Conservation (phyloP, 257 asterid genomes). For the Avicennia marina region DNA sequence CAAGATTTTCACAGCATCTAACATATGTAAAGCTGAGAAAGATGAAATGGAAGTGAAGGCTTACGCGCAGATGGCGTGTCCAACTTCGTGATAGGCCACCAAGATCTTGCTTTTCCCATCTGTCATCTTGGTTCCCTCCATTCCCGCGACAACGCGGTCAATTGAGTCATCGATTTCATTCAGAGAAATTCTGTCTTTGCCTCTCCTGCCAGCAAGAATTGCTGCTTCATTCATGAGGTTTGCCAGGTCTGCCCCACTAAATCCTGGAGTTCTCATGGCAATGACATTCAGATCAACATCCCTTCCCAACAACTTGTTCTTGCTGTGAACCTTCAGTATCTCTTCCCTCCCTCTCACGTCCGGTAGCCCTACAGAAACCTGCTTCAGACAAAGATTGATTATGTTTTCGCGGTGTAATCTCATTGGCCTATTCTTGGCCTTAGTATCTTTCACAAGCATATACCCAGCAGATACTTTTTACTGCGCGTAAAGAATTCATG, state of each 20-base stretch:
- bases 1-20: too few species aligned
- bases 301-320: constrained; percentile 36
- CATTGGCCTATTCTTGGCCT: too few species aligned
- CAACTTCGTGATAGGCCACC: constrained; percentile 65
- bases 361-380: constrained; percentile 62
- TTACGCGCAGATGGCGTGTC: constrained; percentile 66
- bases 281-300: constrained; percentile 48
- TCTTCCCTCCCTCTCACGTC: constrained; percentile 65
- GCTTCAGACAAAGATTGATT: neutral
- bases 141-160: constrained; percentile 69
- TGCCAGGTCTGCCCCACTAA: constrained; percentile 70
- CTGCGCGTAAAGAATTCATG: too few species aligned
- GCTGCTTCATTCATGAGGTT: constrained; percentile 79
- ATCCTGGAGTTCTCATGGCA: constrained; percentile 72
- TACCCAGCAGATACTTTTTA: too few species aligned
- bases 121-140: constrained; percentile 75
- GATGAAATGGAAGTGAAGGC: neutral
- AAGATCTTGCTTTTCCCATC: constrained; percentile 66
- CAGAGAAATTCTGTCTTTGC: constrained; percentile 35
- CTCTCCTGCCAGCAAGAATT: constrained; percentile 70
- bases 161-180: constrained; percentile 60
- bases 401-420: too few species aligned
- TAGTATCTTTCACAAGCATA: too few species aligned
- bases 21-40: too few species aligned
- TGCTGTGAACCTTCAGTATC: constrained; percentile 49